These are phyloP conservation scores for Neurospora tetrasperma DNA, from an alignment of 495 filamentous ascomycete genomes.

Conservation along the genomic window DNA sequence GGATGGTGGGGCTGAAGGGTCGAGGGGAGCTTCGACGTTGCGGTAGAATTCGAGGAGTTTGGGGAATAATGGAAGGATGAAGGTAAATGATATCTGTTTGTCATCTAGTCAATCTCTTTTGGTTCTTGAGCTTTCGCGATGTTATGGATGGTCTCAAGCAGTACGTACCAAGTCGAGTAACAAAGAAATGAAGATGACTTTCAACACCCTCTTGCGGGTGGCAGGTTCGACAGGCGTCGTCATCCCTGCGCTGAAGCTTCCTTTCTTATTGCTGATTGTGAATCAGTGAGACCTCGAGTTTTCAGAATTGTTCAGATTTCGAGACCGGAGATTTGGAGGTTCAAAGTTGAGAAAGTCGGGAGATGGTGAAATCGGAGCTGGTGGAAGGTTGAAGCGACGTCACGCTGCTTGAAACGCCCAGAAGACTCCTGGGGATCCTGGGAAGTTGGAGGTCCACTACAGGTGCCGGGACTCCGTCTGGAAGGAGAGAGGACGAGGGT, in stretches of 20 bases:
- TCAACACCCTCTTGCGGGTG: slow-evolving; percentile 70
- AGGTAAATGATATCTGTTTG: slow-evolving; percentile 53
- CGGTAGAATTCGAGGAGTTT: slow-evolving; percentile 93
- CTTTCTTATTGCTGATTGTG: background rate
- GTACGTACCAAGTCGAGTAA: slow-evolving; percentile 42
- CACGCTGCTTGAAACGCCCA: slow-evolving; percentile 1
- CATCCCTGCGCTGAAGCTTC: slow-evolving; percentile 21
- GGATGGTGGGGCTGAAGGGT: slow-evolving; percentile 37
- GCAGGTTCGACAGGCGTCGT: slow-evolving; percentile 33
- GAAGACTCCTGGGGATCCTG: background rate
- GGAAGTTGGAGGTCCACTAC: background rate
- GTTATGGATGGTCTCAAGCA: background rate
- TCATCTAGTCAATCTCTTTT: slow-evolving; percentile 7
- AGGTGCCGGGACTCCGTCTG: background rate
- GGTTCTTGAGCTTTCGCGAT: background rate
- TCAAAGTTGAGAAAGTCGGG: background rate
- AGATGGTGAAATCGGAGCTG: background rate
- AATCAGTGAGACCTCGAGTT: background rate
- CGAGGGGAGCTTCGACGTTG: slow-evolving; percentile 47
- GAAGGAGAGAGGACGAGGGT: background rate
- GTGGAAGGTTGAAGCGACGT: background rate
- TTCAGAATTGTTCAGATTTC: background rate
- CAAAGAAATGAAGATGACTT: slow-evolving; percentile 52
- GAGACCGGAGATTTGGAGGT: background rate
- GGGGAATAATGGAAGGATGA: slow-evolving; percentile 94